A percentile compares a stretch with the other conserved stretches of the same genome.
phyloP scores from a whole-genome alignment of 2,329 filamentous ascomycete species.

The Alternaria burnsii region DNA sequence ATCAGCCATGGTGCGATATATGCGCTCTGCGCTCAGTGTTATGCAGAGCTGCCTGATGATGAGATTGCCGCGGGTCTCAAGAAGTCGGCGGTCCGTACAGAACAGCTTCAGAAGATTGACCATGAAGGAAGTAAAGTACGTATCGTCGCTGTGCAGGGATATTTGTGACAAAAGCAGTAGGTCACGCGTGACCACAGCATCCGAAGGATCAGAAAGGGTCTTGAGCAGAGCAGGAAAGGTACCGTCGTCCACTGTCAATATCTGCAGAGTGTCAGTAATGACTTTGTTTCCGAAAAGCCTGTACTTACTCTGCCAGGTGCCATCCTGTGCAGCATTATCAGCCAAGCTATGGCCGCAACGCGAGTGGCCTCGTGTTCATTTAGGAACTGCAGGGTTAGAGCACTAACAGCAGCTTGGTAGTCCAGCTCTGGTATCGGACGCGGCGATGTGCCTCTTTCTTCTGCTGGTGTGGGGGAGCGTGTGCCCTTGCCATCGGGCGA shows the following conservation, averaged over 20 bases:
- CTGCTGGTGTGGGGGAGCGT: constrained; percentile 54
- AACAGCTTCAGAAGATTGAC: constrained; percentile 94
- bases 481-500: constrained; percentile 41
- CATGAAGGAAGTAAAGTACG: constrained; percentile 99
- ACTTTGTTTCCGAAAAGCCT: not conserved
- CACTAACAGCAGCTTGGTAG: constrained; percentile 93
- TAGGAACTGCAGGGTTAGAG: constrained; percentile 89
- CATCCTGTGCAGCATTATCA: constrained; percentile 97
- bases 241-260: constrained; percentile 91
- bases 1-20: constrained; percentile 94
- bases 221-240: constrained; percentile 96
- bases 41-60: constrained; percentile 96
- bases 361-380: constrained; percentile 97
- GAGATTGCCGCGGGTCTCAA: constrained; percentile 92
- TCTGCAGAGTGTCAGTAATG: constrained; percentile 37
- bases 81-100: constrained; percentile 87
- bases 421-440: constrained; percentile 75
- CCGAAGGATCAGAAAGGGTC: constrained; percentile 92
- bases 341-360: constrained; percentile 91
- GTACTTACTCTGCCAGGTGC: constrained; percentile 80
- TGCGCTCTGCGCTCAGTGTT: constrained; percentile 90
- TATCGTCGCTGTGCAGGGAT: constrained; percentile 93
- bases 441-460: constrained; percentile 56
- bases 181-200: constrained; percentile 95
- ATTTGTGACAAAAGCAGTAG: constrained; percentile 94